These are phyloP conservation scores for Leccinum holopus DNA, from an alignment of 1,284 basidiomycete species.

Conservation along the genomic window DNA sequence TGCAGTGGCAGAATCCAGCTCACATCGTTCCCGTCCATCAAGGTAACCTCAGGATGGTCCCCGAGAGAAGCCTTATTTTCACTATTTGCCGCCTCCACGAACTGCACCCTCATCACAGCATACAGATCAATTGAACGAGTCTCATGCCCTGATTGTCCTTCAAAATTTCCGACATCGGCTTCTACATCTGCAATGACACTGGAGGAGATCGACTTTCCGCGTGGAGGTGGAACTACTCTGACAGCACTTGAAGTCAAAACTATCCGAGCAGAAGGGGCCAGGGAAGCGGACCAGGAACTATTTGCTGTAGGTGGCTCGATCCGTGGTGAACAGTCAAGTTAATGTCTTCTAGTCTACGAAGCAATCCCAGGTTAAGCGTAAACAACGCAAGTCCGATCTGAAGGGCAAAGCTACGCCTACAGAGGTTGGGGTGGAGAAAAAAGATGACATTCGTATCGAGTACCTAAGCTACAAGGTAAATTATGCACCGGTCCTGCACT, in stretches of 20 bases:
- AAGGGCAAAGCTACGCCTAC: slow-evolving; percentile 35
- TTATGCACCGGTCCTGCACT: neutral
- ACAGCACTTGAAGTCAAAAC: slow-evolving; percentile 92
- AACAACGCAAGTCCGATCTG: slow-evolving; percentile 52
- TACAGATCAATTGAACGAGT: slow-evolving; percentile 21
- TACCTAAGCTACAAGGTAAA: slow-evolving; percentile 91
- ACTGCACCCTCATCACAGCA: slow-evolving; percentile 15
- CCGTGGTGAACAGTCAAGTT: slow-evolving; percentile 6
- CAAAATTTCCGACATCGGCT: slow-evolving; percentile 12
- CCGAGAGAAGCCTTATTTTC: slow-evolving; percentile 42
- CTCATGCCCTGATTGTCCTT: neutral
- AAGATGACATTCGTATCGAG: slow-evolving; percentile 71
- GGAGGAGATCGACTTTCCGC: slow-evolving; percentile 71
- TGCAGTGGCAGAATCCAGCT: slow-evolving; percentile 26
- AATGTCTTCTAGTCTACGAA: slow-evolving; percentile 18
- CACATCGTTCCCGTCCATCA: slow-evolving; percentile 29
- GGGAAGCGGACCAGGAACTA: slow-evolving; percentile 81
- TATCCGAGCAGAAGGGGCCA: slow-evolving; percentile 79
- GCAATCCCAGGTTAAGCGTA: slow-evolving; percentile 20
- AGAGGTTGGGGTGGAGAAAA: slow-evolving; percentile 29
- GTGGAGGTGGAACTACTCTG: slow-evolving; percentile 81
- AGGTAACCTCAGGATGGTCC: slow-evolving; percentile 26
- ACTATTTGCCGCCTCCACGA: slow-evolving; percentile 37
- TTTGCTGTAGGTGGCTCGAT: slow-evolving; percentile 52
- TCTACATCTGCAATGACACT: no score